Evolutionary conservation across 2,329 filamentous ascomycete species (phyloP), one percentile per base, ranked within the genome.

Genomic region (Pseudofabraea citricarpa): DNA sequence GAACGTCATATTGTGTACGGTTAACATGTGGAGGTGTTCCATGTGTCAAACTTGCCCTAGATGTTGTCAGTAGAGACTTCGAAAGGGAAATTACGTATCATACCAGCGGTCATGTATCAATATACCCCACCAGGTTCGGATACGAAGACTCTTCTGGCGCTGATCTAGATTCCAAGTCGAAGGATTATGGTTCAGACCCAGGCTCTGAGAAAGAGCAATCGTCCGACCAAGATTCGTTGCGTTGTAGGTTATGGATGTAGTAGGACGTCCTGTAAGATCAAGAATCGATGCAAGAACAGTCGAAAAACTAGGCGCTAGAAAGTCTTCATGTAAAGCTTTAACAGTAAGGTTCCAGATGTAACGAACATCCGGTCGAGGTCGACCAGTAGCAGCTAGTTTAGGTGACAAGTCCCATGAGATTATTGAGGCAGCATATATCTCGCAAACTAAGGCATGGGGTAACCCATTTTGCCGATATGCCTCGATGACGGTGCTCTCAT

Each of bases 301-400:
- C 1, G 77, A 76, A 33, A 82, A 64, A 1, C 78, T 75, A 0
- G 78, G 79, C 0, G 74, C 74, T 1, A 77, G 68, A 6, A 81
- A 71, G 45, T 83, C 78, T 0, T 73, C 77, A 49, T 80, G 77
- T 3, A 81, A 64, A 1, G 78, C 76, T 41, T 77, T 75, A 16
- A 73, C 76, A 6, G 77, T 77, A 45, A 80, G 69, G 45, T 83
- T 83, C 70, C 81, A 81, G 7, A 78, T 72, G 55, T 79, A 83
- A 35, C 77, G 71, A 31, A 70, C 67, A 53, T 83, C 78, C 0
- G 79, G 78, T 37, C 72, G 67, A 4, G 71, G 68, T 45, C 74
- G 69, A n/a, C 40, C 24, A 6, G 19, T 35, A 5, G 61, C 60
- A 4, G 64, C 61, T 3, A 74, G 56, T 4, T 65, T 59, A 0